Evolutionary conservation across 768 basidiomycete species (phyloP).

Genomic region (Fistulinella prunicolor): DNA sequence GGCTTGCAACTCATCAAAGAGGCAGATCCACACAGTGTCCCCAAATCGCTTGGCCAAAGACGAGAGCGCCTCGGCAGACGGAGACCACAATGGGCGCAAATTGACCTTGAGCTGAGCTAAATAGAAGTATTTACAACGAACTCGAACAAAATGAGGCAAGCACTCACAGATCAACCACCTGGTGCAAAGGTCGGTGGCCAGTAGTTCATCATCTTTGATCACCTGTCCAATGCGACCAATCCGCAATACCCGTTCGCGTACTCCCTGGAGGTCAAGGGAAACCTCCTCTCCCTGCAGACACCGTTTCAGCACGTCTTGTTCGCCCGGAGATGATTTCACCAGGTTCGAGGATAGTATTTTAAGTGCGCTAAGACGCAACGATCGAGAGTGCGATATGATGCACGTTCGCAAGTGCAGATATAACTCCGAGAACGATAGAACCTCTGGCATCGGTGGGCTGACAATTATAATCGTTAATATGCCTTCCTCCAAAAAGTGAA

Average conservation of each 20-base stretch:
- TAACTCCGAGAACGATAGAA: conserved; percentile 43
- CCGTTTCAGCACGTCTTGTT: conserved; percentile 54
- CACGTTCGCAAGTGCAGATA: conserved; percentile 52
- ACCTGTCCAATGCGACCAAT: conserved; percentile 69
- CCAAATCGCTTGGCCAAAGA: conserved; percentile 53
- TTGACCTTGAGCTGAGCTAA: conserved; percentile 91
- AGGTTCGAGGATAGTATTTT: conserved; percentile 57
- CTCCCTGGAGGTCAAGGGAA: conserved; percentile 72
- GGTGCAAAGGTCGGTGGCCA: conserved; percentile 59
- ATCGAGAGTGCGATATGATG: conserved; percentile 70
- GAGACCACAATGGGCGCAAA: conserved; percentile 85
- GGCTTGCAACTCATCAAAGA: conserved; percentile 61
- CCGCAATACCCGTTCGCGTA: conserved; percentile 78
- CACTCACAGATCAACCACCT: conserved; percentile 72
- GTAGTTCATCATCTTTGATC: conserved; percentile 48
- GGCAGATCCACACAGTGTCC: conserved; percentile 65
- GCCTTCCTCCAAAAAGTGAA: background rate
- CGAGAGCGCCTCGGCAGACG: conserved; percentile 67
- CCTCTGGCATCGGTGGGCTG: conserved; percentile 22
- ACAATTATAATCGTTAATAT: background rate
- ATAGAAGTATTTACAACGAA: background rate
- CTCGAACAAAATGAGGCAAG: background rate
- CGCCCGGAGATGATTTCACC: conserved; percentile 41
- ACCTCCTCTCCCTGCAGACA: conserved; percentile 82
- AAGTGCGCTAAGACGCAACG: conserved; percentile 61